Conservation (phyloP, 805 yeast genomes). For the Zygoascus tannicola region DNA sequence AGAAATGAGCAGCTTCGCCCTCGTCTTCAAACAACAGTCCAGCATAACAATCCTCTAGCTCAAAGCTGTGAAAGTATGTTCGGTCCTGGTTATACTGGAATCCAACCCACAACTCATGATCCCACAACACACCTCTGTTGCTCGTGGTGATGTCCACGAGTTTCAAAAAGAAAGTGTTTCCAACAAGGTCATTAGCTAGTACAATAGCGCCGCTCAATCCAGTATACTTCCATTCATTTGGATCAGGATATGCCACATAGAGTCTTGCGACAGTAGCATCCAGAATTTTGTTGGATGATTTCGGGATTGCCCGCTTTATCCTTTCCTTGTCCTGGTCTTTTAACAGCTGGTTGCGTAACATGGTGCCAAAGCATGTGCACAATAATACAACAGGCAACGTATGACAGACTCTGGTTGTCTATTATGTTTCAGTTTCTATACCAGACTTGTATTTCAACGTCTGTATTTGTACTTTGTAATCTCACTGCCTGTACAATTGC, state of each 20-base stretch:
- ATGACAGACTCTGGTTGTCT: too few species aligned
- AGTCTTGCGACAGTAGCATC: constrained; percentile 87
- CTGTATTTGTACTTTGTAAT: too few species aligned
- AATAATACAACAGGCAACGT: too few species aligned
- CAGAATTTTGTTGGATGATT: constrained; percentile 73
- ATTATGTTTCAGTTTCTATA: too few species aligned
- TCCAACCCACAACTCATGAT: constrained; percentile 84
- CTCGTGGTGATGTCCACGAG: constrained; percentile 66
- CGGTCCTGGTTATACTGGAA: constrained; percentile 91
- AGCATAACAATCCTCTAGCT: constrained; percentile 77
- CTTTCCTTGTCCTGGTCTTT: constrained; percentile 68
- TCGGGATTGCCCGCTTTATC: constrained; percentile 82
- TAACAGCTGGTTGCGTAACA: constrained; percentile 14
- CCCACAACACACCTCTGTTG: constrained; percentile 87
- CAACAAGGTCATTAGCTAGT: constrained; percentile 85
- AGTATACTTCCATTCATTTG: constrained; percentile 73
- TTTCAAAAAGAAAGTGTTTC: constrained; percentile 86
- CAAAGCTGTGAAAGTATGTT: constrained; percentile 90
- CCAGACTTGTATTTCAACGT: too few species aligned
- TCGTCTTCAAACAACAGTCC: constrained; percentile 88
- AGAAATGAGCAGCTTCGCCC: constrained; percentile 77
- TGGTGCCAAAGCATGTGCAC: too few species aligned
- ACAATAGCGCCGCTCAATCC: constrained; percentile 84
- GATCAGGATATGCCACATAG: constrained; percentile 83
- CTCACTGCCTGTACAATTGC: too few species aligned